Evolutionary conservation across 768 basidiomycete genomes (phyloP).

Genomic region (Leccinum arenicola): DNA sequence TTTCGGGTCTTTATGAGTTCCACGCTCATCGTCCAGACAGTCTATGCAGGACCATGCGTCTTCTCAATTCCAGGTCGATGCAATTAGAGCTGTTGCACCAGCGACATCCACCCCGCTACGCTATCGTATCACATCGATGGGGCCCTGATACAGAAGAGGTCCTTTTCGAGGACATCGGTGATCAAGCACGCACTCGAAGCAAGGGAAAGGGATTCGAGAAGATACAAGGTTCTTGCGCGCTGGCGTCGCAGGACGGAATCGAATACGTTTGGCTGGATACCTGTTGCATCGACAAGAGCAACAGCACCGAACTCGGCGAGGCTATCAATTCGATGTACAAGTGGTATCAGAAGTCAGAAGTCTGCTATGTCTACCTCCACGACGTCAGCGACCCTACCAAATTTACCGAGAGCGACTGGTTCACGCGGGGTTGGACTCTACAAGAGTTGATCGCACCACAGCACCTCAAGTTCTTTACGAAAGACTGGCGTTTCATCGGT

Average conservation of each 20-base stretch:
- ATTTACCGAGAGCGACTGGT: conserved; percentile 28
- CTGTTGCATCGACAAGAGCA: conserved; percentile 31
- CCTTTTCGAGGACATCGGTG: conserved; percentile 24
- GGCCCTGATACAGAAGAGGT: conserved; percentile 21
- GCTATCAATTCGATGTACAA: conserved; percentile 34
- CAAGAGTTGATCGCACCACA: conserved; percentile 32
- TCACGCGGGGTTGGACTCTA: conserved; percentile 31
- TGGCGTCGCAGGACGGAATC: conserved; percentile 15
- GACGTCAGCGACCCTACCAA: conserved; percentile 19
- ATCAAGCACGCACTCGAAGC: conserved; percentile 1
- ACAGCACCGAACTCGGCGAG: conserved; percentile 27
- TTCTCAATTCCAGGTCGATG: conserved; percentile 17
- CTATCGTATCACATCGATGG: conserved; percentile 31
- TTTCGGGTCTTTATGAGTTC: not conserved
- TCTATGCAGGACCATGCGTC: conserved; percentile 19
- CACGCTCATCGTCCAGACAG: not conserved
- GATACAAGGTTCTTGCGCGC: conserved; percentile 19
- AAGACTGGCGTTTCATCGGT: conserved; percentile 24
- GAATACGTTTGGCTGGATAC: conserved; percentile 34
- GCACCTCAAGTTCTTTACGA: conserved; percentile 24
- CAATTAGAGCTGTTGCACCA: conserved; percentile 16
- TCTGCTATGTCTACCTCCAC: conserved; percentile 30
- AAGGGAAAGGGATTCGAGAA: conserved; percentile 24
- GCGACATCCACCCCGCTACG: conserved; percentile 8
- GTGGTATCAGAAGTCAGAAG: conserved; percentile 28